Conservation (phyloP, 1,139 yeast species). For the Diutina neorugosa region DNA sequence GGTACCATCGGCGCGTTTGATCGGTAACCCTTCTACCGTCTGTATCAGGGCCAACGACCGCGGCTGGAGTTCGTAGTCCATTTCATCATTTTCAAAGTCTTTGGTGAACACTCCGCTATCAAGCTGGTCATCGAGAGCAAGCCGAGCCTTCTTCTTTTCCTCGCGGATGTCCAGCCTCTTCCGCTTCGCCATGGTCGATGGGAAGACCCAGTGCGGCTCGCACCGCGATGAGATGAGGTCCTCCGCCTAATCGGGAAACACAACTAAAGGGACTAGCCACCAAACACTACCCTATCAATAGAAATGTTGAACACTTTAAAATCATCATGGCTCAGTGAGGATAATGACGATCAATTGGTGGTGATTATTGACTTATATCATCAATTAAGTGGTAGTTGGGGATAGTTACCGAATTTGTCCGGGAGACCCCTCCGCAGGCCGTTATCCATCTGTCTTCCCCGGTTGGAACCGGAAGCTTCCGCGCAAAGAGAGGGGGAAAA, state of each 20-base stretch:
- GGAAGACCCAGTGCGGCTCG: background rate
- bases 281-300: no score
- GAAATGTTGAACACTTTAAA: no score
- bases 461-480: no score
- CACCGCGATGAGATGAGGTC: slow-evolving; percentile 2
- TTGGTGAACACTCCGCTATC: slow-evolving; percentile 30
- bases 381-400: no score
- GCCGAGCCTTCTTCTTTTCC: slow-evolving; percentile 31
- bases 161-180: slow-evolving; percentile 6
- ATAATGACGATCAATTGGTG: no score
- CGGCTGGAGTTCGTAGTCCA: slow-evolving; percentile 55
- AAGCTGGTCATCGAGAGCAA: slow-evolving; percentile 33
- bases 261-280: no score
- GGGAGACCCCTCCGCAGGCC: no score
- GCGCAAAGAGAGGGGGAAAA: no score
- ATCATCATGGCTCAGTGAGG: no score
- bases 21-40: slow-evolving; percentile 66
- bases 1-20: slow-evolving; percentile 54
- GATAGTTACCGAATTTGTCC: no score
- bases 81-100: slow-evolving; percentile 51
- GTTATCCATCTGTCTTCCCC: no score
- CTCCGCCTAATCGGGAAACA: background rate
- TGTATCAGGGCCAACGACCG: slow-evolving; percentile 25
- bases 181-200: slow-evolving; percentile 8
- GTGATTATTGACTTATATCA: no score